A percentile compares a stretch with the other conserved stretches of the same genome.
These are phyloP conservation scores for Citrullus amarus DNA, from an alignment of 306 rosid genomes.

Conservation along the genomic window DNA sequence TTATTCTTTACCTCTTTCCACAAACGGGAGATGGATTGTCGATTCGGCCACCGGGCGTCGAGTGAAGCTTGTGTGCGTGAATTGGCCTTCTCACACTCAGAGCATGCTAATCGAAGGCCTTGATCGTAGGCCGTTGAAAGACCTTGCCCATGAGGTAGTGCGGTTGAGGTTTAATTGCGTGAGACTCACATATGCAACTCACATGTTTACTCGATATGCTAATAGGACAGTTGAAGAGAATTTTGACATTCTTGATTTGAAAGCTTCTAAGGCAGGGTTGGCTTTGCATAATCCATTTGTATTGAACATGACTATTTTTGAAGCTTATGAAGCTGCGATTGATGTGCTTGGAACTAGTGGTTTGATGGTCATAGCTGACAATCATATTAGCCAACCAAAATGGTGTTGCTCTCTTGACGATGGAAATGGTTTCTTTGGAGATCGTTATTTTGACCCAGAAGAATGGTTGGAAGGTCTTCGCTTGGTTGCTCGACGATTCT, in stretches of 20 bases:
- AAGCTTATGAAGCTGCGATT: conserved; percentile 24
- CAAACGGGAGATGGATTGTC: conserved; percentile 25
- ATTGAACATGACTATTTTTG: conserved; percentile 4
- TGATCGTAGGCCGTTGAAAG: conserved; percentile 21
- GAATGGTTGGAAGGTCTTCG: conserved; percentile 42
- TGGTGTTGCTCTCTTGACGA: conserved; percentile 49
- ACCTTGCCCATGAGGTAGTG: conserved; percentile 11
- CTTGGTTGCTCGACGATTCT: conserved; percentile 23
- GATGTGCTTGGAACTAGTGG: conserved; percentile 26
- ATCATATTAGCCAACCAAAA: conserved; percentile 39
- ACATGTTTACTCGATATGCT: conserved; percentile 39
- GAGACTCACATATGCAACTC: conserved; percentile 34
- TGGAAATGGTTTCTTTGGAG: conserved; percentile 41
- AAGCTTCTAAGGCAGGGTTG: neutral
- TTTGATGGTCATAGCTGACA: conserved; percentile 33
- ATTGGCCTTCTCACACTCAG: conserved; percentile 30
- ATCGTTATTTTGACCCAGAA: conserved; percentile 31
- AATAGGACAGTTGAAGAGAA: conserved; percentile 9
- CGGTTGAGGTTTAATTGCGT: conserved; percentile 27
- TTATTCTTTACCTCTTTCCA: conserved; percentile 33
- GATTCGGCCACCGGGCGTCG: conserved; percentile 25
- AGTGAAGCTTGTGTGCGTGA: conserved; percentile 25
- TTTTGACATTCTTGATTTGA: conserved; percentile 8
- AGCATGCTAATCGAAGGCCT: conserved; percentile 45
- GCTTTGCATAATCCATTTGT: neutral